Evolutionary conservation across 2,329 filamentous ascomycete genomes (phyloP).

Genomic region (Ceratocystis eucalypticola): DNA sequence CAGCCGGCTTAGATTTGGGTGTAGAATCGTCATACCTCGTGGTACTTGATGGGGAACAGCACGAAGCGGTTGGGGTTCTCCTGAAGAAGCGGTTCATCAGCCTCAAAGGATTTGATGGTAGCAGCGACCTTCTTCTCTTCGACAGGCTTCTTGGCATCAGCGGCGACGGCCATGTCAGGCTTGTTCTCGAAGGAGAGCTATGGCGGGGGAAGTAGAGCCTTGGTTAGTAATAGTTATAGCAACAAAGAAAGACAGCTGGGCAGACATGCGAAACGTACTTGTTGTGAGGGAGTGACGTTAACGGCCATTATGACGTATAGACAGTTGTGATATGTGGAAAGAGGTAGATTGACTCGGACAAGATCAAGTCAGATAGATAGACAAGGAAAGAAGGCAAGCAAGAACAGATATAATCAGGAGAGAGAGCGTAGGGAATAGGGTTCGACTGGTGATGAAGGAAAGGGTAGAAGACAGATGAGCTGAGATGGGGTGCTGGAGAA

Average conservation of each 20-base stretch:
- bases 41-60: slow-evolving; percentile 97
- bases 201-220: slow-evolving; percentile 6
- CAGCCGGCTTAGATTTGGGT: neutral
- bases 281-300: slow-evolving; percentile 50
- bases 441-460: neutral
- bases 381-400: neutral
- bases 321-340: slow-evolving; percentile 25
- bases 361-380: neutral
- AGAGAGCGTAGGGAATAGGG: neutral
- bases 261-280: slow-evolving; percentile 32
- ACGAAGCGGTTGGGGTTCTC: slow-evolving; percentile 96
- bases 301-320: slow-evolving; percentile 46
- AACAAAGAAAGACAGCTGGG: neutral
- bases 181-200: slow-evolving; percentile 79
- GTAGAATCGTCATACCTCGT: slow-evolving; percentile 58
- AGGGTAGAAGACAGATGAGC: neutral
- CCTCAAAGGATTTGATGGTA: slow-evolving; percentile 53
- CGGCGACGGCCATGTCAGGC: slow-evolving; percentile 33
- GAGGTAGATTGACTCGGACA: neutral
- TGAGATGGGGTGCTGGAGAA: neutral
- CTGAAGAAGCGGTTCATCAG: slow-evolving; percentile 78
- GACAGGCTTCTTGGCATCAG: slow-evolving; percentile 33
- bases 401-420: neutral
- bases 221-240: slow-evolving; percentile 3
- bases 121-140: slow-evolving; percentile 36